A percentile compares a stretch with the other conserved stretches of the same genome.
phyloP scores from a whole-genome alignment of 2,329 filamentous ascomycete species.

The Xylariaceae sp. region DNA sequence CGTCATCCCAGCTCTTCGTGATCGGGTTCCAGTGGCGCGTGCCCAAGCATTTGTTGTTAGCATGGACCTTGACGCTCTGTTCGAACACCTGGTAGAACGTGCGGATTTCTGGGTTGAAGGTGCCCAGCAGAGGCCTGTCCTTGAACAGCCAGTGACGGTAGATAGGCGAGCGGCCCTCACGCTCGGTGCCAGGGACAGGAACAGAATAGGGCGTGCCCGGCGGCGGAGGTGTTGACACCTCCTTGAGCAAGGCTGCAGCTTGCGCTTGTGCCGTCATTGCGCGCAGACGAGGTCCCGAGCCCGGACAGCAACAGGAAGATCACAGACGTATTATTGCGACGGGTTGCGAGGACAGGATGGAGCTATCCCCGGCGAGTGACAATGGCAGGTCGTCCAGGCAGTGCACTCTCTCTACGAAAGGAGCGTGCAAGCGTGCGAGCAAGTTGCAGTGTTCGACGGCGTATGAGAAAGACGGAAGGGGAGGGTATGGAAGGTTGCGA shows the following conservation, averaged over 20 bases:
- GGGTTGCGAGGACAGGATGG: background rate
- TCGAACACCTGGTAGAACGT: constrained; percentile 83
- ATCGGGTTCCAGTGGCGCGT: constrained; percentile 70
- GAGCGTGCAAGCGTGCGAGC: background rate
- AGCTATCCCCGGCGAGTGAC: background rate
- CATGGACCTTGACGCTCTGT: constrained; percentile 53
- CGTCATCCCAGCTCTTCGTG: constrained; percentile 66
- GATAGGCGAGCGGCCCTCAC: constrained; percentile 64
- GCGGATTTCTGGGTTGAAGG: constrained; percentile 62
- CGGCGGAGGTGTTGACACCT: constrained; percentile 59
- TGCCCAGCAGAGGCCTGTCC: constrained; percentile 65
- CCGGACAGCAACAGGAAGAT: background rate
- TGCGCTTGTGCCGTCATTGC: constrained; percentile 31
- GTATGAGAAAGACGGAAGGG: background rate
- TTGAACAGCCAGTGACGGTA: constrained; percentile 80
- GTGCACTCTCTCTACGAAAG: background rate
- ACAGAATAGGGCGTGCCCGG: constrained; percentile 74
- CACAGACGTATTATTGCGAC: background rate
- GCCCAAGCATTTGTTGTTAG: constrained; percentile 71
- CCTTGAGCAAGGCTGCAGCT: constrained; percentile 40
- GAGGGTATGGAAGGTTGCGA: background rate
- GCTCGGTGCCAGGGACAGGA: constrained; percentile 67
- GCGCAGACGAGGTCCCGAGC: background rate
- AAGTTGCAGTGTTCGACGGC: background rate
- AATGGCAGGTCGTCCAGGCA: background rate